Evolutionary conservation across 371 early-diverging fungal genomes (phyloP).

Genomic region (Blastocladiella emersonii): DNA sequence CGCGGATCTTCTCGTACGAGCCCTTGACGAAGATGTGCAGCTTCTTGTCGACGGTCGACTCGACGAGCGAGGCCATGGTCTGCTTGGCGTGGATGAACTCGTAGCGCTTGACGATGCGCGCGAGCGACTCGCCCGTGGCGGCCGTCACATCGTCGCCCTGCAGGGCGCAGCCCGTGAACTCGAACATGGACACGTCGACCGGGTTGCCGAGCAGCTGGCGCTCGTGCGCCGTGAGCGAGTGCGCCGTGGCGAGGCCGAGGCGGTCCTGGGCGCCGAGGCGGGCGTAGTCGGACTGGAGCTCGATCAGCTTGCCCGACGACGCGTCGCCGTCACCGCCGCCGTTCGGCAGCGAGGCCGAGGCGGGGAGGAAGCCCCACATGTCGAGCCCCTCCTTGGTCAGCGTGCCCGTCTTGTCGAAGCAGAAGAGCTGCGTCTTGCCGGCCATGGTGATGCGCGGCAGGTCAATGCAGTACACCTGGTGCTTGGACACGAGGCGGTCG

Average conservation of each 20-base stretch:
- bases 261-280: background rate
- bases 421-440: conserved; percentile 81
- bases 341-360: background rate
- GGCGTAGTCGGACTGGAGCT: conserved; percentile 12
- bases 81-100: conserved; percentile 75
- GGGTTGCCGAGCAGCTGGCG: conserved; percentile 58
- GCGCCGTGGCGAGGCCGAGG: background rate
- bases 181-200: conserved; percentile 86
- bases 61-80: conserved; percentile 69
- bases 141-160: conserved; percentile 21
- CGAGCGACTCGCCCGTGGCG: conserved; percentile 9
- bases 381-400: conserved; percentile 62
- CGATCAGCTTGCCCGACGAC: no score
- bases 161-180: conserved; percentile 40
- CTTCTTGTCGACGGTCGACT: conserved; percentile 19
- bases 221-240: background rate
- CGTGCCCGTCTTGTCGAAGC: conserved; percentile 83
- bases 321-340: conserved; percentile 5
- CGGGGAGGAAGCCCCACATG: conserved; percentile 31
- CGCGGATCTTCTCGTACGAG: conserved; percentile 52
- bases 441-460: conserved; percentile 71
- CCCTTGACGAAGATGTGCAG: conserved; percentile 58
- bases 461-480: conserved; percentile 57
- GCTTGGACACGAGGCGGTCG: conserved; percentile 38
- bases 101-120: conserved; percentile 42